A percentile compares a stretch with the other conserved stretches of the same genome.
Evolutionary conservation across 2,329 filamentous ascomycete genomes (phyloP).

Genomic region (Coniochaeta sp.): DNA sequence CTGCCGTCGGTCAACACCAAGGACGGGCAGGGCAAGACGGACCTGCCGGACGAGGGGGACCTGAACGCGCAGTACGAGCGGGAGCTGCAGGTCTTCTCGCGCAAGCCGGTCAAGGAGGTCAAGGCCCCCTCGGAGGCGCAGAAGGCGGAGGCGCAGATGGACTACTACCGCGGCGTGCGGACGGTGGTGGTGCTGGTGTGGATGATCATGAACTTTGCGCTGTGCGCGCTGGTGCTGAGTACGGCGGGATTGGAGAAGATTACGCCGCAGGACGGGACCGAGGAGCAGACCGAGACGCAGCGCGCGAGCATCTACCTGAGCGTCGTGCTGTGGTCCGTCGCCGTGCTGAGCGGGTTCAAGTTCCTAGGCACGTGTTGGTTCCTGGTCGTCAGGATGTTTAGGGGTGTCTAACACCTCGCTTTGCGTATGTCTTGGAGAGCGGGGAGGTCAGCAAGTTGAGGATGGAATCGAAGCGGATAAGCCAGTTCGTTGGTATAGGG

Average conservation of each 20-base stretch:
- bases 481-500: too few relatives aligned
- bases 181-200: constrained; percentile 87
- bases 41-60: constrained; percentile 90
- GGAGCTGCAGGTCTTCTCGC: constrained; percentile 66
- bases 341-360: constrained; percentile 74
- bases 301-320: constrained; percentile 78
- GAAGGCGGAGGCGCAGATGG: constrained; percentile 78
- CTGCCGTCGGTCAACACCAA: constrained; percentile 84
- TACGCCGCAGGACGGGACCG: constrained; percentile 31
- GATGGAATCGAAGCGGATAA: too few relatives aligned
- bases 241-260: constrained; percentile 74
- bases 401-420: constrained; percentile 50
- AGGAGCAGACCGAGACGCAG: constrained; percentile 34
- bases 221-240: constrained; percentile 79
- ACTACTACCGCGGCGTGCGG: constrained; percentile 96
- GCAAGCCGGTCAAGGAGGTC: constrained; percentile 69
- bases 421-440: too few relatives aligned
- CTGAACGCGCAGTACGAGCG: constrained; percentile 91
- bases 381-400: constrained; percentile 80
- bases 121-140: constrained; percentile 47
- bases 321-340: constrained; percentile 84
- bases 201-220: constrained; percentile 93
- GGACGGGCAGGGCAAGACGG: constrained; percentile 83
- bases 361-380: constrained; percentile 90
- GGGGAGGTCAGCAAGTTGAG: too few relatives aligned